Percentiles rank a stretch among this genome's conserved stretches.
phyloP scores from a whole-genome alignment of 495 filamentous ascomycete genomes.

The Tuber microsphaerosporum region DNA sequence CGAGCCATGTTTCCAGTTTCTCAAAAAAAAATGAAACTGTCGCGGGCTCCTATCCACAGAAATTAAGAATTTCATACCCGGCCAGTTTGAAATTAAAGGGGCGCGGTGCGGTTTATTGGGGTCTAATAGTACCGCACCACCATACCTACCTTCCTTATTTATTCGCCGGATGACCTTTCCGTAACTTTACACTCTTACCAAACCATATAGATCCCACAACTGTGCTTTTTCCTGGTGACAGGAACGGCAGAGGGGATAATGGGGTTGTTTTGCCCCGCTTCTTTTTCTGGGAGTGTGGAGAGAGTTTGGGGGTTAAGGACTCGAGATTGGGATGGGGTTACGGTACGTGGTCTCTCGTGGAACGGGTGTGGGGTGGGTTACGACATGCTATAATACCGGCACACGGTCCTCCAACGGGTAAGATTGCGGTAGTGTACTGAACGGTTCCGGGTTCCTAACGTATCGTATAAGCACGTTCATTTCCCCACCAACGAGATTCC shows the following conservation, averaged over 20 bases:
- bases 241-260: not conserved
- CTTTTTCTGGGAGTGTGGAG: not conserved
- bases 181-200: not conserved
- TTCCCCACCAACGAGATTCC: not conserved
- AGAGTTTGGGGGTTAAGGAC: not conserved
- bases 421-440: not conserved
- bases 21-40: not conserved
- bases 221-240: not conserved
- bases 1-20: not conserved
- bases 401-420: not conserved
- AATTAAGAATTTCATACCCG: not conserved
- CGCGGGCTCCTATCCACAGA: not conserved
- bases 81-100: not conserved
- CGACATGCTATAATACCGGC: not conserved
- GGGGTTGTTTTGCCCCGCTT: not conserved
- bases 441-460: not conserved
- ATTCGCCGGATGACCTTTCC: not conserved
- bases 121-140: not conserved
- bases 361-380: not conserved
- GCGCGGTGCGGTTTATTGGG: not conserved
- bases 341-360: not conserved
- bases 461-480: not conserved
- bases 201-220: not conserved
- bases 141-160: not conserved
- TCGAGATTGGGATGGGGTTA: not conserved